Base-by-base conservation (phyloP, 208 protist genomes). In the Acanthamoeba lugdunensis region DNA sequence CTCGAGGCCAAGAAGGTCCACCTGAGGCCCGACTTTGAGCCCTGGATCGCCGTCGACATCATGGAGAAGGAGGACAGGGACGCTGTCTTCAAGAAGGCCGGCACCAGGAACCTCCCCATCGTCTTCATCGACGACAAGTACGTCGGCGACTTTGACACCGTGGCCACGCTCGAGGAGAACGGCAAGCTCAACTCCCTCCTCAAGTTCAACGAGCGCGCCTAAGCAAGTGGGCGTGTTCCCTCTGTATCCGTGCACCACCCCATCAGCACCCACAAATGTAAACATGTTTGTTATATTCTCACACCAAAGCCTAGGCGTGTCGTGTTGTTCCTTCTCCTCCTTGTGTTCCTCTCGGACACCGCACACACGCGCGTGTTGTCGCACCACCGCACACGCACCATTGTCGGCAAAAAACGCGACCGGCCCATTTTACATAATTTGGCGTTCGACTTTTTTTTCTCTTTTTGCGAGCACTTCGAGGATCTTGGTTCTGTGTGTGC, bases 41-140 rank as follows among this genome's bases (percentile, higher is more conserved):
- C 90, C 63, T 94, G 90, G 90, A 94, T 94, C 28, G 73, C 90
- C 90, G 90, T 94, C 23, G 90, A 94, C 33, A 58, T 94, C 63
- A 94, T 94, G 90, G 77, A 81, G 73, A 94, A 94, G 90, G 25
- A 41, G 41, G 90, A 94, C 37, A 50, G 90, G 25, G 90, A 94
- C 16, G 90, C 90, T 16, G 90, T 94, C 48, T 94, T 94, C 71
- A 81, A 88, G 73, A 88, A 69, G 90, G 90, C 90, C 45, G 77
- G 77, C 25, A 77, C 71, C 23, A 50, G 75, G 73, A 45, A 41
- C 37, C 61, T 94, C 45, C 90, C 90, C 73, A 94, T 94, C 65
- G 90, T 94, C 25, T 94, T 90, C 65, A 94, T 94, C 90, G 90
- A 94, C 52, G 90, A 94, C 90, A 77, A 82, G 65, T 94, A 94